Base-by-base conservation (phyloP, 78 protist genomes). In the Tieghemostelium lacteum region DNA sequence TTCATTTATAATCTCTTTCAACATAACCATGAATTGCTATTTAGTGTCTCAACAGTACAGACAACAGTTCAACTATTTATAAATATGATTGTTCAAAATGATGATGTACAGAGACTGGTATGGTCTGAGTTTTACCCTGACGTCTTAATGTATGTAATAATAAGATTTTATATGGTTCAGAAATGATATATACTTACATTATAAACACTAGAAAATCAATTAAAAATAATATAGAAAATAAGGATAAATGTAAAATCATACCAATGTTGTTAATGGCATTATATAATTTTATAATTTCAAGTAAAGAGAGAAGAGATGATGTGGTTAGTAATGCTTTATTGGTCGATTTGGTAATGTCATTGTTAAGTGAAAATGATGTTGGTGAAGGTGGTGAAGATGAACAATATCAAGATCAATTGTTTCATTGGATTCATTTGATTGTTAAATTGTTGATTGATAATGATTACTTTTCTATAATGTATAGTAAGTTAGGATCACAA, bases 341-440 rank as follows among this genome's bases (percentile, higher is more conserved):
- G n/a, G n/a, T n/a, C n/a, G n/a, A n/a, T n/a, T n/a, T n/a, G n/a
- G n/a, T n/a, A n/a, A n/a, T n/a, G n/a, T n/a, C n/a, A 1, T 1
- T 71, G 28, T 1, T 17, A 52, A 10, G 7, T 5, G 28, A 50
- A 28, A 1, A 50, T 16, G 60, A 50, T 26, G 29, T 71, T 3
- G 28, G 45, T 52, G 77, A 50, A n/a, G 63, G 50, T 33, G 20
- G n/a, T 20, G 28, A 29, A 19, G 63, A 71, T 22, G 60, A 67
- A 5, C 60, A 52, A 26, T 71, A 71, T 33, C 55, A 66, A 12
- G 42, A 42, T 22, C 70, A 67, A 58, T 20, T 69, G 57, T 83
- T 83, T 42, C 71, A 83, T 37, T 83, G 91, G 91, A 83, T 69
- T 42, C 67, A 83, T 58, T 42, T 83, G 19, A 69, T 83, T 5